Evolutionary conservation across 305 asterid species (phyloP), one percentile per base, ranked within the genome.

Genomic region (Solanum chacoense): DNA sequence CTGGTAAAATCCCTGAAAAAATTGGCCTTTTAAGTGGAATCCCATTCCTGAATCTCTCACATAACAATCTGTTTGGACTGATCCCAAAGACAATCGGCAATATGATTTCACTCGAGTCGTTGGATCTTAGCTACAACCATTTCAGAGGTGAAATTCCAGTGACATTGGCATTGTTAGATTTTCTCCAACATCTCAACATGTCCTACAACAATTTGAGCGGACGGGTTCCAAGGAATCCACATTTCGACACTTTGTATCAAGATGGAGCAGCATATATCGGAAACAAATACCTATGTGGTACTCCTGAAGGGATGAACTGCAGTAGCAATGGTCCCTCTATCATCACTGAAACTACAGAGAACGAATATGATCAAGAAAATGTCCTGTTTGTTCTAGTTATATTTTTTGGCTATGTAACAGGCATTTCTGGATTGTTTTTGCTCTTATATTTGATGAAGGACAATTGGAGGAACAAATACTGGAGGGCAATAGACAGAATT

Each of bases 201-300:
- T 88, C 89, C 3, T 78, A 34, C 35, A 88, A 88, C 87, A 88
- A 88, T 63, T 88, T 88, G 89, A 75, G 86, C 7, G 89, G 87
- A 18, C 20, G 2, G 3, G 35, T 88, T 55, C 89, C 89, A 63
- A 59, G 22, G 0, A 36, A 40, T 76, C 86, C 79, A 13, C 89
- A 78, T 84, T 88, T 88, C 8, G 89, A 88, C 50, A 55, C 89
- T 3, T 16, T 88, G 67, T 36, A 83, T 34, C 35, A 42, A 20
- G 84, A 88, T 20, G 77, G 75, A 78, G 35, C 87, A 78, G 22
- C 89, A 88, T 88, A 77, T 75, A 26, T 59, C 18, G 77, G 77
- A 12, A 88, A 78, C 79, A 59, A 75, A 36, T 88, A 38, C 78
- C 18, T 88, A 6, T 88, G 87, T 59, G 89, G 26, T 78, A 38